Evolutionary conservation across 805 yeast genomes (phyloP), one percentile per base, ranked within the genome.

Genomic region (Candida insectorum): DNA sequence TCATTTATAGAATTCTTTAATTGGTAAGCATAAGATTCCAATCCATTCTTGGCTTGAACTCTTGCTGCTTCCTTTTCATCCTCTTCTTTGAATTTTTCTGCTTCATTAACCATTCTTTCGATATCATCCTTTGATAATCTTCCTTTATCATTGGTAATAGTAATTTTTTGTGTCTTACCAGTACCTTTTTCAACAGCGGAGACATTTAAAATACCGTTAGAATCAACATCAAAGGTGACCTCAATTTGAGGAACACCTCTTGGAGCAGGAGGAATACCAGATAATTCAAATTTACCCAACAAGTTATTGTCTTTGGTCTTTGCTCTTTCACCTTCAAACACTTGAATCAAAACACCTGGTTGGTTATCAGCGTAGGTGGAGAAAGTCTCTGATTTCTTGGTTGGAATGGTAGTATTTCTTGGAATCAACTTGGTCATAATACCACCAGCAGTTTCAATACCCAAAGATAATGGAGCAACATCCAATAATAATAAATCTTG

Each of bases 401-500:
- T 86, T 65, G 97, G 97, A 48, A 88, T 89, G 44, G 95, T 86
- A 35, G 96, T 85, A 71, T 88, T 88, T 76, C 96, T 84, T 69
- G 85, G 84, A 62, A 88, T 88, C 64, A 88, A 77, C 57, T 89
- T 85, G 49, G 96, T 88, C 97, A 88, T 88, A 47, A 88, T 94
- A 67, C 96, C 96, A 62, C 97, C 96, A 35, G 95, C 83, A 50
- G 96, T 89, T 71, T 88, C 96, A 60, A 88, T 89, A 75, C 97
- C 97, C 46, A 88, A 65, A 35, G 97, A 88, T 59, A 88, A 78
- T 54, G 97, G 95, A 54, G 89, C 86, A 44, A 88, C 96, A 69
- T 88, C 97, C 56, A 89, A 76, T 56, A 88, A 73, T 45, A 91
- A 54, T 48, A 66, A 60, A 54, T 65, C 71, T 51, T 65, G 69